A percentile compares a stretch with the other conserved stretches of the same genome.
Evolutionary conservation across 441 rosid genomes (phyloP).

Genomic region (Brassica hybrid): DNA sequence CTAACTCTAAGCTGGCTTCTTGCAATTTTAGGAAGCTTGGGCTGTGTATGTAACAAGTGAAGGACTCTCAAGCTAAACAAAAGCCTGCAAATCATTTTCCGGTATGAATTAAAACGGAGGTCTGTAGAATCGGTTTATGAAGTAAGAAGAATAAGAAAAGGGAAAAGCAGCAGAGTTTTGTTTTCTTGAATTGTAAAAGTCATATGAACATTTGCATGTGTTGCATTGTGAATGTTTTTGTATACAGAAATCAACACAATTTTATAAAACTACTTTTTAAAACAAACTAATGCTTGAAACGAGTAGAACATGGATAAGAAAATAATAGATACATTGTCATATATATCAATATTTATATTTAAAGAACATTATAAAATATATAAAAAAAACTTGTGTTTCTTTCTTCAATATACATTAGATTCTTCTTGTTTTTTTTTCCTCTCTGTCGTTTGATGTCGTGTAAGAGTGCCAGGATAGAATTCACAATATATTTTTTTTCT

Average conservation of each 20-base stretch:
- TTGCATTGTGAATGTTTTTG: conserved; percentile 19
- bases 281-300: not conserved
- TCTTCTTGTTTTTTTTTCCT: not conserved
- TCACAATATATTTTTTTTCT: not conserved
- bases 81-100: not conserved
- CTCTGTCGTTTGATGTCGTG: not conserved
- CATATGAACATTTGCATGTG: conserved; percentile 34
- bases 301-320: not conserved
- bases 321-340: not conserved
- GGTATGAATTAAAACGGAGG: not conserved
- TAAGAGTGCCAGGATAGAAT: not conserved
- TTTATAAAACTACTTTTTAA: not conserved
- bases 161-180: not conserved
- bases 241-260: conserved; percentile 8
- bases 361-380: too few species aligned
- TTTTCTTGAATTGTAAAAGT: conserved; percentile 9
- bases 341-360: not conserved
- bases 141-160: conserved; percentile 23
- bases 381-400: not conserved
- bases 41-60: conserved; percentile 42
- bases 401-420: not conserved
- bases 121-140: not conserved
- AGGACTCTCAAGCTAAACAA: conserved; percentile 40
- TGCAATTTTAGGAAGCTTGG: conserved; percentile 41
- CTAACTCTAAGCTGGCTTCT: conserved; percentile 3